Conservation (phyloP, 1,139 yeast species). For the Hyphopichia pseudoburtonii region DNA sequence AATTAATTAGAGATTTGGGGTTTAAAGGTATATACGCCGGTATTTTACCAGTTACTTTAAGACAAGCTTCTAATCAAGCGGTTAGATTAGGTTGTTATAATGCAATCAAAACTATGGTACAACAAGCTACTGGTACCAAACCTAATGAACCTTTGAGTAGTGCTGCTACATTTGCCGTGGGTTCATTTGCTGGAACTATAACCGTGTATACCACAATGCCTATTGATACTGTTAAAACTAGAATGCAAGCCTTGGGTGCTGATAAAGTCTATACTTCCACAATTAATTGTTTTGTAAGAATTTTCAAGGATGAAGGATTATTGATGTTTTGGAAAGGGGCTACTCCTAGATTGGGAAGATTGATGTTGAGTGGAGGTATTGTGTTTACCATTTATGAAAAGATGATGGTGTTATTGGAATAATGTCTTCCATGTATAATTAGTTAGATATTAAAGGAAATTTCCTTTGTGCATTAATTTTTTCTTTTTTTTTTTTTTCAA, state of each 20-base stretch:
- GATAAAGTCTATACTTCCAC: slow-evolving; percentile 70
- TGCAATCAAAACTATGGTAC: slow-evolving; percentile 78
- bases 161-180: slow-evolving; percentile 80
- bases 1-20: slow-evolving; percentile 75
- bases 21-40: slow-evolving; percentile 85
- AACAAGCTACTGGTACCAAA: slow-evolving; percentile 64
- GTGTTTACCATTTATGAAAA: slow-evolving; percentile 94
- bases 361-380: slow-evolving; percentile 91
- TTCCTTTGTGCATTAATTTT: no score
- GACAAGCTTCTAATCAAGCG: slow-evolving; percentile 95
- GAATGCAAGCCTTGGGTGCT: slow-evolving; percentile 95
- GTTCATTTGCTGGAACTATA: slow-evolving; percentile 89
- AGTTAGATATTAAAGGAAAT: no score
- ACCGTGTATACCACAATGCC: slow-evolving; percentile 98
- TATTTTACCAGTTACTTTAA: slow-evolving; percentile 84
- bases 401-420: slow-evolving; percentile 59
- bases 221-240: slow-evolving; percentile 92
- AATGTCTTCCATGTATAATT: no score
- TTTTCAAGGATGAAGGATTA: slow-evolving; percentile 87
- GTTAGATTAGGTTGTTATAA: slow-evolving; percentile 93
- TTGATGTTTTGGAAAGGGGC: slow-evolving; percentile 97
- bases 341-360: slow-evolving; percentile 90
- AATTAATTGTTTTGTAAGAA: slow-evolving; percentile 72
- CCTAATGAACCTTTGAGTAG: slow-evolving; percentile 77
- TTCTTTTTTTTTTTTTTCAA: no score